Percentiles rank a stretch among this genome's conserved stretches.
phyloP scores from a whole-genome alignment of 768 basidiomycete genomes.

The Boletellus ananiceps region DNA sequence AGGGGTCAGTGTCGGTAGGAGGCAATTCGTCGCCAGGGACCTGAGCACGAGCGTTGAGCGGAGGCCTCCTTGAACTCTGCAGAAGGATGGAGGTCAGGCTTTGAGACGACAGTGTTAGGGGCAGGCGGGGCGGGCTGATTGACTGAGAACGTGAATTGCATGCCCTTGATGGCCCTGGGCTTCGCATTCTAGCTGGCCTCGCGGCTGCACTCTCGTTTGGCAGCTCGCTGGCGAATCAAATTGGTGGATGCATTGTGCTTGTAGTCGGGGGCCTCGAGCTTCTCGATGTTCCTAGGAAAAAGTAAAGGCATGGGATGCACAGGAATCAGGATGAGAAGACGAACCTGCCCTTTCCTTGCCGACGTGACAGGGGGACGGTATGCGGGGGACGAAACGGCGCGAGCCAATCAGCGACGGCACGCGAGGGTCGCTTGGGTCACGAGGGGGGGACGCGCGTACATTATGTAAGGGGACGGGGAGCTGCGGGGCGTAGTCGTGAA shows the following conservation, averaged over 20 bases:
- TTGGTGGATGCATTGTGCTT: conserved; percentile 75
- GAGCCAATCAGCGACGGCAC: too few species aligned
- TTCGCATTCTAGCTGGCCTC: conserved; percentile 59
- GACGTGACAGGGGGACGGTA: too few species aligned
- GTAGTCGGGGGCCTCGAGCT: conserved; percentile 80
- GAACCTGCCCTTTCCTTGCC: conserved; percentile 88
- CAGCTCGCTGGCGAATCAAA: conserved; percentile 74
- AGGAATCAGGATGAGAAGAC: conserved; percentile 25
- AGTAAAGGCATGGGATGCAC: conserved; percentile 17
- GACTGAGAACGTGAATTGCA: conserved; percentile 88
- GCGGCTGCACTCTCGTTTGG: conserved; percentile 75
- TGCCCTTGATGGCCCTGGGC: conserved; percentile 75
- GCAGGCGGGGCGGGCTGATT: conserved; percentile 57
- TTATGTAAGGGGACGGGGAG: too few species aligned
- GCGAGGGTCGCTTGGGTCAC: too few species aligned
- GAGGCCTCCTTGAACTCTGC: conserved; percentile 55
- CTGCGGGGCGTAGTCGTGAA: too few species aligned
- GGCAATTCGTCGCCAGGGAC: conserved; percentile 28
- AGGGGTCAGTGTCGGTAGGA: conserved; percentile 19
- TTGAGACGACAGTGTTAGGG: conserved; percentile 45
- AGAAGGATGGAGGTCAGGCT: conserved; percentile 64
- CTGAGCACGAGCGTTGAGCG: conserved; percentile 35
- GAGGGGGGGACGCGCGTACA: too few species aligned
- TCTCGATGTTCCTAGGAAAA: conserved; percentile 70
- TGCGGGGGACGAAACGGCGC: too few species aligned